Conservation (phyloP, 1,139 yeast genomes). For the Hansenula sp. region DNA sequence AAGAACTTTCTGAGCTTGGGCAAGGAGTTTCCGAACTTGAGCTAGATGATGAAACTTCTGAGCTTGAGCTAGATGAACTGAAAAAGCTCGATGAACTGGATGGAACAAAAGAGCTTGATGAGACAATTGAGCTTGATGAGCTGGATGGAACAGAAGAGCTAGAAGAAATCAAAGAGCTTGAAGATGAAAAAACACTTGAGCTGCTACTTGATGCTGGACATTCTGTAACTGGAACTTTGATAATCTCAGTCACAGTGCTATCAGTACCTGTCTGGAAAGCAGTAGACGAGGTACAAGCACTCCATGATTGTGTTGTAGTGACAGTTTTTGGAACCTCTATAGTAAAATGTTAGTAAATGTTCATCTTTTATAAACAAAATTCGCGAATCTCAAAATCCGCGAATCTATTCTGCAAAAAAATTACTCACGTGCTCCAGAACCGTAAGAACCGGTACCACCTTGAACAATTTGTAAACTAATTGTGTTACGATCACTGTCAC, state of each 20-base stretch:
- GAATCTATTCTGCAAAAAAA: background rate
- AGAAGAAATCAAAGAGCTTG: constrained; percentile 1
- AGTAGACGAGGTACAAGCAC: constrained; percentile 7
- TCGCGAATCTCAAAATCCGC: background rate
- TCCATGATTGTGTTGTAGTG: constrained; percentile 4
- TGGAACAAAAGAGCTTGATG: background rate
- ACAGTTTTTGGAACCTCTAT: constrained; percentile 4
- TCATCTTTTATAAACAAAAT: background rate
- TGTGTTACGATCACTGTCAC: background rate
- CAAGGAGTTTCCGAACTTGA: too few relatives aligned
- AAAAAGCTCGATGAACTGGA: background rate
- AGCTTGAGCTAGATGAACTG: background rate
- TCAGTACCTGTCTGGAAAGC: constrained; percentile 10
- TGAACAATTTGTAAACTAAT: background rate
- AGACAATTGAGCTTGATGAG: background rate
- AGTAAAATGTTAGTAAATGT: background rate
- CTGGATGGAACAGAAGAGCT: background rate
- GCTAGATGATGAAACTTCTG: background rate
- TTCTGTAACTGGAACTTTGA: constrained; percentile 2
- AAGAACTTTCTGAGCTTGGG: too few relatives aligned
- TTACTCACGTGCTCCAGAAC: constrained; percentile 3
- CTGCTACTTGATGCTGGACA: background rate
- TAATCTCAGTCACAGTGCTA: constrained; percentile 6
- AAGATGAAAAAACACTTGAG: constrained; percentile 18
- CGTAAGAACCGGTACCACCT: constrained; percentile 6